Evolutionary conservation across 1,284 basidiomycete genomes (phyloP).

Genomic region (Fomes fomentarius): DNA sequence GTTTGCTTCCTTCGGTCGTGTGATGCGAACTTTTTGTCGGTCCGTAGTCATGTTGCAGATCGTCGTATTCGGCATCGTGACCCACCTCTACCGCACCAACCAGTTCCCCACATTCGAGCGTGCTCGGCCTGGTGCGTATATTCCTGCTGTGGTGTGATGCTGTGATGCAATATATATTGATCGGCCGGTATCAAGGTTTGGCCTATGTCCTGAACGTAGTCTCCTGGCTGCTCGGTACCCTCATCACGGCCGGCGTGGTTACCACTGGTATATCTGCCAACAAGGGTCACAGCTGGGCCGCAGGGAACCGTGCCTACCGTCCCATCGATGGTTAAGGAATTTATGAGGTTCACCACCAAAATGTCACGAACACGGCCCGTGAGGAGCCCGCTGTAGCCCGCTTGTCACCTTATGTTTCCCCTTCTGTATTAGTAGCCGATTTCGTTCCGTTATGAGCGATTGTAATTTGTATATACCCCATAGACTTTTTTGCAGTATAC

Average conservation of each 20-base stretch:
- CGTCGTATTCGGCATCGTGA: constrained; percentile 65
- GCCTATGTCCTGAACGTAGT: constrained; percentile 61
- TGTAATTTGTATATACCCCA: no score
- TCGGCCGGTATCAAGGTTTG: constrained; percentile 42
- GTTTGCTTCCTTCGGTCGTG: background rate
- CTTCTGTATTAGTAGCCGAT: no score
- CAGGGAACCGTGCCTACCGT: constrained; percentile 70
- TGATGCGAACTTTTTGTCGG: background rate
- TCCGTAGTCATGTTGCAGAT: constrained; percentile 62
- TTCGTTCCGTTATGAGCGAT: no score
- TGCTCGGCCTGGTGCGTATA: constrained; percentile 58
- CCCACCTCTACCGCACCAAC: constrained; percentile 55
- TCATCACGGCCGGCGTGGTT: constrained; percentile 57
- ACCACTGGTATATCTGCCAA: constrained; percentile 69
- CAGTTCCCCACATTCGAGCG: constrained; percentile 55
- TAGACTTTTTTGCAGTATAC: no score
- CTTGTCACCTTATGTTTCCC: background rate
- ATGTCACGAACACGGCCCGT: background rate
- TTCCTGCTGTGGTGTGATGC: no score
- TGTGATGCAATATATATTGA: no score
- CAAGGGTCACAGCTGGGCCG: constrained; percentile 72
- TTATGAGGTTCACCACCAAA: background rate
- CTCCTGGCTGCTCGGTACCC: constrained; percentile 61
- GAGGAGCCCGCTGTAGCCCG: background rate
- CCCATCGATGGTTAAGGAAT: constrained; percentile 47